Conservation (phyloP, 2,329 filamentous ascomycete genomes). For the Paradendryphiella salina region DNA sequence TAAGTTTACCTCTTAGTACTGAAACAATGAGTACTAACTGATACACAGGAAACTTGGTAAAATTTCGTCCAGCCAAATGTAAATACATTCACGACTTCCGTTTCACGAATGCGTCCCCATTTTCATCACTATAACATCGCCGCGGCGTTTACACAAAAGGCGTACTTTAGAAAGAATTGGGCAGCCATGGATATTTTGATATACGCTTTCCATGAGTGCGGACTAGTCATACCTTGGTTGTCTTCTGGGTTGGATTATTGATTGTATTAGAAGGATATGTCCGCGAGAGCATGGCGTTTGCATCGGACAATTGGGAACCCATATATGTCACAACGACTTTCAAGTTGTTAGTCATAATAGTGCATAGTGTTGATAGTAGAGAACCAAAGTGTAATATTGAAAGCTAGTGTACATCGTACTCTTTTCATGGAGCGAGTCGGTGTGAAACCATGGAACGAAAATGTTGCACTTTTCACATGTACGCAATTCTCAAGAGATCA, state of each 20-base stretch:
- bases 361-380: not conserved
- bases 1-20: constrained; percentile 32
- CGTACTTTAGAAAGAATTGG: constrained; percentile 8
- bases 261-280: constrained; percentile 9
- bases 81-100: constrained; percentile 1
- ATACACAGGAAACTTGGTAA: constrained; percentile 12
- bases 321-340: not conserved
- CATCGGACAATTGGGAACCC: not conserved
- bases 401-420: too few species aligned
- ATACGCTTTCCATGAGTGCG: not conserved
- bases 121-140: constrained; percentile 12
- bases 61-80: not conserved
- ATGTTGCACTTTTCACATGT: too few species aligned
- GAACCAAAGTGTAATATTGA: too few species aligned
- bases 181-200: not conserved
- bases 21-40: not conserved
- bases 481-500: too few species aligned
- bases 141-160: constrained; percentile 15
- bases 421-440: too few species aligned
- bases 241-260: constrained; percentile 1
- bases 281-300: constrained; percentile 16
- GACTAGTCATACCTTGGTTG: constrained; percentile 1
- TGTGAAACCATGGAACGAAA: too few species aligned
- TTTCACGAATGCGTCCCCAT: constrained; percentile 5
- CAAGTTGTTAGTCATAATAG: not conserved